phyloP scores from a whole-genome alignment of 345 rosid genomes.

The Eucalyptus pumila region DNA sequence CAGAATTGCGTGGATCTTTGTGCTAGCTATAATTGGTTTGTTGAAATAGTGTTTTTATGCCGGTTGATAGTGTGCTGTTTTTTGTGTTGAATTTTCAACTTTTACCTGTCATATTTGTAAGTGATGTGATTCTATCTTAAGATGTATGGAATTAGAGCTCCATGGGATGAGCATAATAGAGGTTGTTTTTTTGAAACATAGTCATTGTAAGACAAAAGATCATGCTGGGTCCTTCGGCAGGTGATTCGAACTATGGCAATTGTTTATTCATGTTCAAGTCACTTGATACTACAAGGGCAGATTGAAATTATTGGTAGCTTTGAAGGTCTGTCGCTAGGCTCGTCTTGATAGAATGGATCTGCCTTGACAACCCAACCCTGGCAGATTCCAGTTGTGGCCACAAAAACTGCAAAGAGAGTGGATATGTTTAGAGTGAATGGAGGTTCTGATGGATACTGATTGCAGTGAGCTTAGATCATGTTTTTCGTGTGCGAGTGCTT shows the following conservation, averaged over 20 bases:
- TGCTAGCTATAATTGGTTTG: neutral
- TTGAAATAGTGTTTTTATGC: neutral
- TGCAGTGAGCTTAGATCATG: neutral
- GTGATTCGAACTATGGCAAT: neutral
- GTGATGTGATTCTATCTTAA: neutral
- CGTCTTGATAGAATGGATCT: neutral
- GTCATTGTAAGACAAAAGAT: neutral
- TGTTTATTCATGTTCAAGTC: neutral
- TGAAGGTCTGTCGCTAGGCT: neutral
- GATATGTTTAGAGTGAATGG: neutral
- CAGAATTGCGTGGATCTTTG: neutral
- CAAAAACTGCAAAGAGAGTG: neutral
- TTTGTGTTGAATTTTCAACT: neutral
- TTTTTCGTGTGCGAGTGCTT: neutral
- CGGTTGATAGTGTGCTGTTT: neutral
- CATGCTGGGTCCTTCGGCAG: neutral
- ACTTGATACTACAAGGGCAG: neutral
- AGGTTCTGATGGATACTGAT: neutral
- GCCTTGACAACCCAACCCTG: neutral
- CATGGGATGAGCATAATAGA: neutral
- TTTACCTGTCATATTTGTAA: neutral
- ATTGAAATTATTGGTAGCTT: neutral
- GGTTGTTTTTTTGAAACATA: neutral
- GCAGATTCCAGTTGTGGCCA: neutral
- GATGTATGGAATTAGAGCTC: neutral